Conservation (phyloP, 768 basidiomycete genomes). For the Podaxis carcinomalis region DNA sequence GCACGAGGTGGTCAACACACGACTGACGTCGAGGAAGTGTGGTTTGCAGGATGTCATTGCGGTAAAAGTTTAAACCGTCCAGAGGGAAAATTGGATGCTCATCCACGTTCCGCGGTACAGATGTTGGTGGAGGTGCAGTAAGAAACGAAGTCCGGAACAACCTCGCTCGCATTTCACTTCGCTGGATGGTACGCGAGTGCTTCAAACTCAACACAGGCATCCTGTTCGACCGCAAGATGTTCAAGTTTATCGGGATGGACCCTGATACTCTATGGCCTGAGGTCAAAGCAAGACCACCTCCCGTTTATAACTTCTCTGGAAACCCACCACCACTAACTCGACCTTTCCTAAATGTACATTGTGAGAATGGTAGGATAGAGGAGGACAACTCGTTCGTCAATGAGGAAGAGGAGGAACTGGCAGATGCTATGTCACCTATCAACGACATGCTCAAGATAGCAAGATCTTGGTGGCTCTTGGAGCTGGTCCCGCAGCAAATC, state of each 20-base stretch:
- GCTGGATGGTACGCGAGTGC: slow-evolving; percentile 74
- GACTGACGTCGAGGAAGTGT: slow-evolving; percentile 73
- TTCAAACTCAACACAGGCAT: slow-evolving; percentile 55
- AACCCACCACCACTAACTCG: slow-evolving; percentile 18
- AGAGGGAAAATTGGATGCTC: background rate
- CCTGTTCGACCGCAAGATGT: slow-evolving; percentile 46
- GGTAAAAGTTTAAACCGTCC: slow-evolving; percentile 31
- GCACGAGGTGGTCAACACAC: slow-evolving; percentile 25
- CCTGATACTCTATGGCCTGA: slow-evolving; percentile 37
- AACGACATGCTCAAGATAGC: slow-evolving; percentile 55
- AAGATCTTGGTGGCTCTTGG: slow-evolving; percentile 63
- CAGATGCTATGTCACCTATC: slow-evolving; percentile 44
- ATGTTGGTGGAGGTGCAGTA: slow-evolving; percentile 73
- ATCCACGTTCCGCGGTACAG: slow-evolving; percentile 27
- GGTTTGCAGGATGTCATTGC: slow-evolving; percentile 75
- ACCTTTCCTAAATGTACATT: slow-evolving; percentile 15
- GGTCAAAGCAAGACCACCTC: slow-evolving; percentile 38
- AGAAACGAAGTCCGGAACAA: slow-evolving; percentile 50
- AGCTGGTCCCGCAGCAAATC: slow-evolving; percentile 40
- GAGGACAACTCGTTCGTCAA: slow-evolving; percentile 29
- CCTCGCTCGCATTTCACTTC: slow-evolving; percentile 66
- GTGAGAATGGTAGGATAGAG: slow-evolving; percentile 19
- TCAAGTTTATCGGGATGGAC: slow-evolving; percentile 44
- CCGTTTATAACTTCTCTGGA: slow-evolving; percentile 26
- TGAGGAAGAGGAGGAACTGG: slow-evolving; percentile 61